phyloP scores from a whole-genome alignment of 169 alveolate genomes.

The Ichthyophthirius multifiliis region DNA sequence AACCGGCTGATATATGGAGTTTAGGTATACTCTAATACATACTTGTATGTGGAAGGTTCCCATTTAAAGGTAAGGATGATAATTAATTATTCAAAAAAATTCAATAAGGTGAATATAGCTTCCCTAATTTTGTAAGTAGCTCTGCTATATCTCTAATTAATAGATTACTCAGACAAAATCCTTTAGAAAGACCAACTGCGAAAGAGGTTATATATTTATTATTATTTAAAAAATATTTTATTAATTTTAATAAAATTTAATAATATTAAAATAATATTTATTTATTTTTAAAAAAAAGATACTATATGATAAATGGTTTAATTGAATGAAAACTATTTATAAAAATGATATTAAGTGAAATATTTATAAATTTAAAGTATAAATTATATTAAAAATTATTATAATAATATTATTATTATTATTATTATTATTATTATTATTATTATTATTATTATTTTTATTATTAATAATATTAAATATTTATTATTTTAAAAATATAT shows the following conservation, averaged over 20 bases:
- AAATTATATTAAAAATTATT: too few relatives aligned
- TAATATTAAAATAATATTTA: neutral
- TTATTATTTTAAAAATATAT: too few relatives aligned
- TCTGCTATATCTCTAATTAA: constrained; percentile 38
- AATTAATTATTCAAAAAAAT: constrained; percentile 59
- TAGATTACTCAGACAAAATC: constrained; percentile 42
- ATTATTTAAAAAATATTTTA: neutral
- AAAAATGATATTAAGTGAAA: too few relatives aligned
- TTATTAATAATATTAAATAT: too few relatives aligned
- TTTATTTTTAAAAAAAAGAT: neutral
- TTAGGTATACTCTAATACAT: constrained; percentile 69
- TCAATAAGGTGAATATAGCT: constrained; percentile 48
- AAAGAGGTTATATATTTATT: too few relatives aligned
- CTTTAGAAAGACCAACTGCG: constrained; percentile 60
- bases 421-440: too few relatives aligned
- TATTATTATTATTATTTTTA: too few relatives aligned
- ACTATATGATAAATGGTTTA: neutral
- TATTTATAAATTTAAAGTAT: too few relatives aligned
- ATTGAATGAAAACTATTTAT: neutral
- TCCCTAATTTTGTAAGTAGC: constrained; percentile 43
- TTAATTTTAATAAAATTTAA: neutral
- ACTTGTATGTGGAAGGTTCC: constrained; percentile 68
- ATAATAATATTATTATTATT: too few relatives aligned
- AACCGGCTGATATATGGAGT: constrained; percentile 80
- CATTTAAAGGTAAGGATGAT: constrained; percentile 71